phyloP scores from a whole-genome alignment of 2,329 filamentous ascomycete genomes.

The Colletotrichum spinosum region DNA sequence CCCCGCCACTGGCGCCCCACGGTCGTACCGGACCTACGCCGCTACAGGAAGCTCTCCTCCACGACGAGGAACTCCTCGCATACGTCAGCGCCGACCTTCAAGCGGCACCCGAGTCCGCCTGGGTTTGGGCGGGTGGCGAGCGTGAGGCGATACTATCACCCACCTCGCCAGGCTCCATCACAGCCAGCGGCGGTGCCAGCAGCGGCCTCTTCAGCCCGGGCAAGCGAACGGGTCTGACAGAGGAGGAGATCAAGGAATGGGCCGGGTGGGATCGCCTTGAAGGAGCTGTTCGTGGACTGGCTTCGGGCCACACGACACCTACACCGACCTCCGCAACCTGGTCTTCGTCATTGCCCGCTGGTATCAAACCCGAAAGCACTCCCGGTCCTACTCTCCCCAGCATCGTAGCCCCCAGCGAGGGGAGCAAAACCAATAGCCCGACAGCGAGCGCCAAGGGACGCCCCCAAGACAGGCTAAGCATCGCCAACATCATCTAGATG shows the following conservation, averaged over 20 bases:
- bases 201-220: constrained; percentile 59
- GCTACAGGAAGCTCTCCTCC: constrained; percentile 54
- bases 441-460: constrained; percentile 40
- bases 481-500: constrained; percentile 57
- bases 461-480: constrained; percentile 52
- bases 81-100: constrained; percentile 91
- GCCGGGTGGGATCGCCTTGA: constrained; percentile 84
- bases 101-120: constrained; percentile 79
- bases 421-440: constrained; percentile 45
- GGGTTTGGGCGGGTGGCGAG: constrained; percentile 82
- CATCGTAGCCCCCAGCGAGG: constrained; percentile 38
- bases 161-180: constrained; percentile 33
- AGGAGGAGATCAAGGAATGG: constrained; percentile 75
- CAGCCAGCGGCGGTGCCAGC: constrained; percentile 43
- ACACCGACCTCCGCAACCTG: constrained; percentile 49
- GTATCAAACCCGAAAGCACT: constrained; percentile 49
- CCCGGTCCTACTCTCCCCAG: constrained; percentile 41
- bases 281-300: constrained; percentile 49
- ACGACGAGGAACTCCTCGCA: constrained; percentile 88
- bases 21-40: constrained; percentile 38
- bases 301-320: constrained; percentile 42
- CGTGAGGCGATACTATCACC: constrained; percentile 48
- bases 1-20: constrained; percentile 41
- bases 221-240: constrained; percentile 63
- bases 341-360: constrained; percentile 46